Conservation (phyloP, 805 yeast species). For the Sugiyamaella qingdaonensis region DNA sequence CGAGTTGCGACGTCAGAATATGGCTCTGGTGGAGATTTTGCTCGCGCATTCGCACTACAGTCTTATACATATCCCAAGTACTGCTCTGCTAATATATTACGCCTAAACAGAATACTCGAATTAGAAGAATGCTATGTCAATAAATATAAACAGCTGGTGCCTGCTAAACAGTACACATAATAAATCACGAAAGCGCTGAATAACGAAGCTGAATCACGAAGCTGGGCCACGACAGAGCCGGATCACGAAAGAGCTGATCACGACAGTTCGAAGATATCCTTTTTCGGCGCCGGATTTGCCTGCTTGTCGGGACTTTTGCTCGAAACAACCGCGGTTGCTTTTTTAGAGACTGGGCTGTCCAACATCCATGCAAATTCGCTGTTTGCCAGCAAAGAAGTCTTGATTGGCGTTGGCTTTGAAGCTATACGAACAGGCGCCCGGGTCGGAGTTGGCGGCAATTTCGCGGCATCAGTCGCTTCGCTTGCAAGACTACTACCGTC, state of each 20-base stretch:
- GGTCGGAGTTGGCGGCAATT: neutral
- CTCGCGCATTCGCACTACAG: too few relatives aligned
- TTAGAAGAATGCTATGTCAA: neutral
- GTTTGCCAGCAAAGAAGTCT: constrained; percentile 23
- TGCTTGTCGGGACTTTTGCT: neutral
- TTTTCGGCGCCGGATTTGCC: neutral
- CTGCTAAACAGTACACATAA: neutral
- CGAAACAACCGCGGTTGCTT: neutral
- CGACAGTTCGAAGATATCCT: constrained; percentile 9
- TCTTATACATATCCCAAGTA: too few relatives aligned
- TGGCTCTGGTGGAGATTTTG: too few relatives aligned
- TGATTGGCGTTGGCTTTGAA: constrained; percentile 12
- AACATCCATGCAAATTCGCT: constrained; percentile 29
- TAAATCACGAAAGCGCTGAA: too few relatives aligned
- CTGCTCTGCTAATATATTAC: too few relatives aligned
- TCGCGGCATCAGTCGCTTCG: neutral
- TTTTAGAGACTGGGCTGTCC: constrained; percentile 12
- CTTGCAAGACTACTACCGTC: neutral
- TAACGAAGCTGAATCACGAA: too few relatives aligned
- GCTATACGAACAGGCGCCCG: neutral
- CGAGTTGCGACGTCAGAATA: too few relatives aligned
- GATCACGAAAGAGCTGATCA: too few relatives aligned
- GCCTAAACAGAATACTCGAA: too few relatives aligned
- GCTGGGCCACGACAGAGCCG: too few relatives aligned
- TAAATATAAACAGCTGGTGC: neutral